Conservation (phyloP, 257 asterid species). For the Penstemon barbatus region DNA sequence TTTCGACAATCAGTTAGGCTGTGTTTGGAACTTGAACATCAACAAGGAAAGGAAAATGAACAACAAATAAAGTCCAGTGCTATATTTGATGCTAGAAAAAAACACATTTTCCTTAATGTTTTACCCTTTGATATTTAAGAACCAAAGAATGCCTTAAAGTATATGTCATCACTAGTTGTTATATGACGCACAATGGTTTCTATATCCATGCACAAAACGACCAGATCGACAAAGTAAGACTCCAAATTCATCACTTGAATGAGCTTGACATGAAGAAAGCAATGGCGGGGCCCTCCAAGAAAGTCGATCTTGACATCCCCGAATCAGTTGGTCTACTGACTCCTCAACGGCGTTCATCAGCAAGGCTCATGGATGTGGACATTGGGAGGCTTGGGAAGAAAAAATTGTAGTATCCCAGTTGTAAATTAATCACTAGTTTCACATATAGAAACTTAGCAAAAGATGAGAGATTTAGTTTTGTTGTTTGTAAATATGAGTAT, state of each 20-base stretch:
- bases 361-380: slow-evolving; percentile 80
- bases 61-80: no score
- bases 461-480: not conserved
- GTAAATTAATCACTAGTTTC: slow-evolving; percentile 22
- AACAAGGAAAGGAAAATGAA: no score
- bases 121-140: no score
- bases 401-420: slow-evolving; percentile 35
- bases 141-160: not conserved
- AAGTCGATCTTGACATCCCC: slow-evolving; percentile 86
- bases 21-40: no score
- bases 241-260: slow-evolving; percentile 55
- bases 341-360: slow-evolving; percentile 51
- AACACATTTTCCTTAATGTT: no score
- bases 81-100: no score
- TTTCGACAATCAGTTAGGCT: not conserved
- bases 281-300: slow-evolving; percentile 62
- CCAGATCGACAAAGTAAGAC: slow-evolving; percentile 66
- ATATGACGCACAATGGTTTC: not conserved
- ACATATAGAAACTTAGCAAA: not conserved
- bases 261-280: slow-evolving; percentile 70
- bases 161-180: slow-evolving; percentile 6
- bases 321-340: slow-evolving; percentile 80
- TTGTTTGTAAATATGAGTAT: not conserved
- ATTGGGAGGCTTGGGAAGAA: slow-evolving; percentile 76
- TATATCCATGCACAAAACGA: slow-evolving; percentile 19